phyloP scores from a whole-genome alignment of 202 grass and related monocot species.

The Miscanthus sacchariflorus region DNA sequence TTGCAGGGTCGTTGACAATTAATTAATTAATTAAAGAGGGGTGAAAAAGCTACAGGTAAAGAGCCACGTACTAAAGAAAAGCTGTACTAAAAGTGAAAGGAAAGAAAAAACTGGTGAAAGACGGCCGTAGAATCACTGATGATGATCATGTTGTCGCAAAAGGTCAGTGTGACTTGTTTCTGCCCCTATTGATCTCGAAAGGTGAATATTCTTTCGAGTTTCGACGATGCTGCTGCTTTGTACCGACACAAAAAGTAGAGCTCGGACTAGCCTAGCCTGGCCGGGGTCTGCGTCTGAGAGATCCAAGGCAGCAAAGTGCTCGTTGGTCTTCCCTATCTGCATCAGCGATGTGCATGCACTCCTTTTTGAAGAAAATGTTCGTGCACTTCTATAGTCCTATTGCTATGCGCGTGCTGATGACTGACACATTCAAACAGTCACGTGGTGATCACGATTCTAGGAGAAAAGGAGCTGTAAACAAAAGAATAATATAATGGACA shows the following conservation, averaged over 20 bases:
- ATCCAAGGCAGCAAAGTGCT: constrained; percentile 20
- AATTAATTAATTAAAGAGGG: neutral
- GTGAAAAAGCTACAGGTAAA: neutral
- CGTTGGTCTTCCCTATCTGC: neutral
- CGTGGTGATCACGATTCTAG: neutral
- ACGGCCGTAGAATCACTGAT: neutral
- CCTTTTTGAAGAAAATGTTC: neutral
- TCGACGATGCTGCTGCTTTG: constrained; percentile 30
- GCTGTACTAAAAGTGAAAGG: neutral
- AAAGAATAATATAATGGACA: neutral
- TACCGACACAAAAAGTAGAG: constrained; percentile 13
- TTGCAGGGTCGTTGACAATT: neutral
- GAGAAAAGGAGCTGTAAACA: neutral
- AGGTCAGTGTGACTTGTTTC: neutral
- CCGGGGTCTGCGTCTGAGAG: neutral
- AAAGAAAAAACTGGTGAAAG: neutral
- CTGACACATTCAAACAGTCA: constrained; percentile 15
- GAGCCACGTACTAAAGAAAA: neutral
- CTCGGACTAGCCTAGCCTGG: neutral
- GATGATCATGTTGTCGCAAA: neutral
- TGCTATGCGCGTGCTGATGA: neutral
- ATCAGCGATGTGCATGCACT: neutral
- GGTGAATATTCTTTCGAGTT: constrained; percentile 46
- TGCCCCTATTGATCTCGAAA: neutral
- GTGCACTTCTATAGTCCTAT: neutral